Conservation (phyloP, 805 yeast species). For the Ogataea polymorpha region DNA sequence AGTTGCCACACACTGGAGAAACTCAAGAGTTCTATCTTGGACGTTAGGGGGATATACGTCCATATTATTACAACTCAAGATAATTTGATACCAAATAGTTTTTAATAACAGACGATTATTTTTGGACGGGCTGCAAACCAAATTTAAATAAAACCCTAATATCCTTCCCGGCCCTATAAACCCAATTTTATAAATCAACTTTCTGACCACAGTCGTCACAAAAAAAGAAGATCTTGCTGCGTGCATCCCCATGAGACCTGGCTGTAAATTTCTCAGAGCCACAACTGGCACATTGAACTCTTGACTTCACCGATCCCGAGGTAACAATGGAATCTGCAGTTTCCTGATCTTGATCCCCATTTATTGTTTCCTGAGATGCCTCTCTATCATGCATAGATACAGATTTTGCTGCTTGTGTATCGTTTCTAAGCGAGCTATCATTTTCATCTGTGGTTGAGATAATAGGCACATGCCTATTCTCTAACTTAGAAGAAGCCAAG, state of each 20-base stretch:
- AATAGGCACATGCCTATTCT: neutral
- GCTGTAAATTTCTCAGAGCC: slow-evolving; percentile 26
- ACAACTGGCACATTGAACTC: slow-evolving; percentile 23
- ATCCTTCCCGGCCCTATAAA: too few relatives aligned
- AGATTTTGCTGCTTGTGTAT: neutral
- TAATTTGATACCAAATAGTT: neutral
- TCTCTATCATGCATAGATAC: neutral
- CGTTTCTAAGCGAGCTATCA: neutral
- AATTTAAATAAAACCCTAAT: too few relatives aligned
- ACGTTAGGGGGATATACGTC: slow-evolving; percentile 34
- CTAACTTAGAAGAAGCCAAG: neutral
- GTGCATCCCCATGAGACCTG: slow-evolving; percentile 15
- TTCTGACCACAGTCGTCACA: slow-evolving; percentile 31
- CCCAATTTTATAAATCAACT: slow-evolving; percentile 6
- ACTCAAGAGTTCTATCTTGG: slow-evolving; percentile 88
- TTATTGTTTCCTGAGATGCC: neutral
- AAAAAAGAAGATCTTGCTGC: slow-evolving; percentile 22
- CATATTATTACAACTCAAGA: slow-evolving; percentile 12
- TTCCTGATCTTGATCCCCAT: neutral
- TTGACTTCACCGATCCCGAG: slow-evolving; percentile 9
- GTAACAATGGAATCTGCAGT: slow-evolving; percentile 2
- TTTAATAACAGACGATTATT: slow-evolving; percentile 6
- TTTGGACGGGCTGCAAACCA: slow-evolving; percentile 9
- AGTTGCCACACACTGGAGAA: slow-evolving; percentile 84
- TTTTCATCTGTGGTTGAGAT: slow-evolving; percentile 1